Conservation (phyloP, 176 grass and related monocot species). For the Oropetium thomaeum region DNA sequence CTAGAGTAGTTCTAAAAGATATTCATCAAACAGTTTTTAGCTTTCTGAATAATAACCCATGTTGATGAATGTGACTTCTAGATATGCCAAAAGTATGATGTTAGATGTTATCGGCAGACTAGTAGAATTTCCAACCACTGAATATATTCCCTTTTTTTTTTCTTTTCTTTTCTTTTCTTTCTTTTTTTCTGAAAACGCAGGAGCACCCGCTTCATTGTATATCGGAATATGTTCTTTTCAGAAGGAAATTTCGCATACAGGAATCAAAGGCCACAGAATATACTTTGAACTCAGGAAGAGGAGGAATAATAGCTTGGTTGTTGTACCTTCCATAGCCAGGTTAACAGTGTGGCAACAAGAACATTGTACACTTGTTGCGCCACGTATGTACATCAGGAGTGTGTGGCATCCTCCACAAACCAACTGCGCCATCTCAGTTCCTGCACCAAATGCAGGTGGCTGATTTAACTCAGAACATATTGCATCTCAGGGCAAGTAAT, state of each 20-base stretch:
- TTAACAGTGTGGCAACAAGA: conserved; percentile 98
- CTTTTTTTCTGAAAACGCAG: too few species aligned
- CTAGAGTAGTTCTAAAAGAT: conserved; percentile 5
- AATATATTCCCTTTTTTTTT: too few species aligned
- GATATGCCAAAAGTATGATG: conserved; percentile 29
- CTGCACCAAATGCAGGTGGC: conserved; percentile 24
- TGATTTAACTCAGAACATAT: background rate
- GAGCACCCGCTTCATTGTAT: too few species aligned
- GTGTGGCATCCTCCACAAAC: conserved; percentile 98
- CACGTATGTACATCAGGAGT: conserved; percentile 95
- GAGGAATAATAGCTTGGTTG: conserved; percentile 19
- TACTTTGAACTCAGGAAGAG: conserved; percentile 15
- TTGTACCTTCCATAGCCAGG: conserved; percentile 84
- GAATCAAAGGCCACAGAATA: conserved; percentile 34
- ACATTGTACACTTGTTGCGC: conserved; percentile 90
- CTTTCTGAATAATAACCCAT: conserved; percentile 29
- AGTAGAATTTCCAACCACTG: background rate
- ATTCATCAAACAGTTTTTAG: conserved; percentile 22
- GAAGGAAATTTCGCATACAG: conserved; percentile 10
- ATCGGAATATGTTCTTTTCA: conserved; percentile 19
- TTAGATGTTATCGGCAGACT: conserved; percentile 26
- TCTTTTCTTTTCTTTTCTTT: too few species aligned
- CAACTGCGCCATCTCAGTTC: conserved; percentile 95
- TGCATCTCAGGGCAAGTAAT: background rate
- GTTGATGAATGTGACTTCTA: conserved; percentile 34